Percentiles rank a stretch among this genome's conserved stretches.
phyloP scores from a whole-genome alignment of 75 land plant species.

The Pseudotsuga menziesii region DNA sequence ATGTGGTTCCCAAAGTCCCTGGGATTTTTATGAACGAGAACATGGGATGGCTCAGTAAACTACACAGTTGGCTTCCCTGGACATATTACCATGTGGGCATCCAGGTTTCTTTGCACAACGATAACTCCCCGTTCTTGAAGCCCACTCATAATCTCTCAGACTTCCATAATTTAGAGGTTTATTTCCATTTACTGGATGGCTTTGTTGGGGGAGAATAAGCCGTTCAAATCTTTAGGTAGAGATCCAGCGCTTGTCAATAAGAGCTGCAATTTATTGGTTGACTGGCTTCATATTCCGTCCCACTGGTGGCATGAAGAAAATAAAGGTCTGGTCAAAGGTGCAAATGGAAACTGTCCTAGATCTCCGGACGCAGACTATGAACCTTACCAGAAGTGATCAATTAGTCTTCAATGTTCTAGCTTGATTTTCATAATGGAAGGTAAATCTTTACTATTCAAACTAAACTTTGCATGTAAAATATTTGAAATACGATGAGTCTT shows the following conservation, averaged over 20 bases:
- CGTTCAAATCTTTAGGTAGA: constrained; percentile 17
- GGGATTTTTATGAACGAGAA: constrained; percentile 56
- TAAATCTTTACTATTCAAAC: too few species aligned
- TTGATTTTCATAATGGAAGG: too few species aligned
- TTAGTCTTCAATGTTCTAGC: too few species aligned
- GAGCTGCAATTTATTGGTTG: constrained; percentile 18
- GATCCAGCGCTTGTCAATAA: constrained; percentile 55
- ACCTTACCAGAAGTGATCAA: too few species aligned
- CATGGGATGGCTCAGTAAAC: constrained; percentile 14
- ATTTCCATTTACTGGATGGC: constrained; percentile 56
- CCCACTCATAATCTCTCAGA: constrained; percentile 2
- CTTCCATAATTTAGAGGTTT: constrained; percentile 46
- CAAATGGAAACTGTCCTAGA: constrained; percentile 1
- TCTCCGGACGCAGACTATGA: background rate
- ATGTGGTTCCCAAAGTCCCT: constrained; percentile 57
- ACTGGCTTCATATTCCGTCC: background rate
- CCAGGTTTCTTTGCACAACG: constrained; percentile 34
- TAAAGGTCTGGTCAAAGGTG: constrained; percentile 4
- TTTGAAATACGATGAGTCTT: too few species aligned
- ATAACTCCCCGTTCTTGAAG: constrained; percentile 40
- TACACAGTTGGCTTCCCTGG: constrained; percentile 28
- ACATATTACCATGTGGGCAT: constrained; percentile 52
- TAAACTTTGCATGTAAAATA: too few species aligned
- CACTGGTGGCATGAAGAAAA: constrained; percentile 4
- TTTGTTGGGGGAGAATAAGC: constrained; percentile 8